Evolutionary conservation across 2,329 filamentous ascomycete genomes (phyloP).

Genomic region (Pestalotiopsis sp.): DNA sequence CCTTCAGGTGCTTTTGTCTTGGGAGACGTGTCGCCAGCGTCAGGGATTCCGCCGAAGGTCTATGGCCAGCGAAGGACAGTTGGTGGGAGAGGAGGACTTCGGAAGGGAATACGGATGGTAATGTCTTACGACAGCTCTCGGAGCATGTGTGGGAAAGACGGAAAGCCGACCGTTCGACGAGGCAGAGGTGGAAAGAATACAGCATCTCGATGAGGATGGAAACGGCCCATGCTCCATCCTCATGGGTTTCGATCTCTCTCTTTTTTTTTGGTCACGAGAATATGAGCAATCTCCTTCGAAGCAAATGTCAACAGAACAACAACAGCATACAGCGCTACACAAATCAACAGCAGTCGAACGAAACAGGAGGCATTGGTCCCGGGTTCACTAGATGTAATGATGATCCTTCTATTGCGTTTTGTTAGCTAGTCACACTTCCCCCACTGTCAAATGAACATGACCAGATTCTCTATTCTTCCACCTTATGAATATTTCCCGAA

Average conservation of each 20-base stretch:
- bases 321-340: conserved; percentile 13
- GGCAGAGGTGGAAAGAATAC: conserved; percentile 21
- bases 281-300: conserved; percentile 9
- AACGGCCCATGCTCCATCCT: conserved; percentile 9
- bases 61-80: conserved; percentile 21
- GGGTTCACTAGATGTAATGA: neutral
- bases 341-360: conserved; percentile 12
- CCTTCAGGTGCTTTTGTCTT: neutral
- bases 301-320: conserved; percentile 16
- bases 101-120: conserved; percentile 27
- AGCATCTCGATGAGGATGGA: neutral
- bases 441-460: conserved; percentile 10
- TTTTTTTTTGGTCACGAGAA: conserved; percentile 13
- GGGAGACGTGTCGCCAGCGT: conserved; percentile 14
- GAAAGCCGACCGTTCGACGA: conserved; percentile 17
- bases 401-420: conserved; percentile 17
- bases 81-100: conserved; percentile 21
- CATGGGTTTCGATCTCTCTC: neutral
- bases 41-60: conserved; percentile 20
- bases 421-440: conserved; percentile 17
- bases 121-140: conserved; percentile 31
- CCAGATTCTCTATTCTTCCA: conserved; percentile 8
- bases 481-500: neutral
- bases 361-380: conserved; percentile 13
- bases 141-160: conserved; percentile 1